Base-by-base conservation (phyloP, 495 filamentous ascomycete species). In the Aspergillus baeticus region DNA sequence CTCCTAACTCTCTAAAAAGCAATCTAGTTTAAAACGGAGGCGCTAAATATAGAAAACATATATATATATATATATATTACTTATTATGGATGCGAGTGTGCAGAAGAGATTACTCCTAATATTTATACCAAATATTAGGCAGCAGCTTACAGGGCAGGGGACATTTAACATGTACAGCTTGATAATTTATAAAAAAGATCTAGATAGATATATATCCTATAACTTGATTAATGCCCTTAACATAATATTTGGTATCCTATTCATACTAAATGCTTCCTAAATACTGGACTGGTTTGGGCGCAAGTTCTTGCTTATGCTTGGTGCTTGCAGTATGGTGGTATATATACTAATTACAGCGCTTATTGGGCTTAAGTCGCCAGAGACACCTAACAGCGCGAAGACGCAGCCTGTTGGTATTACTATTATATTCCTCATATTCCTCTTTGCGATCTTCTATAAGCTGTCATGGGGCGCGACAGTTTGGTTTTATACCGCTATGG, bases 211-310 rank as follows among this genome's bases (percentile, higher is more conserved):
- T 57, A 21, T 69, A 72, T 21, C 60, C 72, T 34, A 89, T 89
- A 77, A 82, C 23, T 73, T 90, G 20, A 85, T 91, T 72, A 90
- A 87, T 34, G 86, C 87, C n/a, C 73, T 85, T 11, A 77, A 77
- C 13, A 85, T 90, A 58, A 91, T 90, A 57, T 87, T 90, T 50
- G 81, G 78, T 55, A 77, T 77, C 48, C 18, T 77, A 60, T 87
- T 84, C 44, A 92, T 89, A 6, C 80, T 88, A 35, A 81, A 88
- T 39, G 84, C 87, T 14, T 82, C 91, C 60, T 91, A 81, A 69
- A 69, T 81, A 38, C 72, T 86, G 54, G 88, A 91, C 66, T 78
- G 74, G 33, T 77, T 88, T 51, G 88, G 88, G 53, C 84, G 88
- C 47, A 86, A 87, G 42, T 77, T 81, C 51, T 78, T 91, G 20